Conservation (phyloP, 2,329 filamentous ascomycete species). For the Cryphonectria japonica region DNA sequence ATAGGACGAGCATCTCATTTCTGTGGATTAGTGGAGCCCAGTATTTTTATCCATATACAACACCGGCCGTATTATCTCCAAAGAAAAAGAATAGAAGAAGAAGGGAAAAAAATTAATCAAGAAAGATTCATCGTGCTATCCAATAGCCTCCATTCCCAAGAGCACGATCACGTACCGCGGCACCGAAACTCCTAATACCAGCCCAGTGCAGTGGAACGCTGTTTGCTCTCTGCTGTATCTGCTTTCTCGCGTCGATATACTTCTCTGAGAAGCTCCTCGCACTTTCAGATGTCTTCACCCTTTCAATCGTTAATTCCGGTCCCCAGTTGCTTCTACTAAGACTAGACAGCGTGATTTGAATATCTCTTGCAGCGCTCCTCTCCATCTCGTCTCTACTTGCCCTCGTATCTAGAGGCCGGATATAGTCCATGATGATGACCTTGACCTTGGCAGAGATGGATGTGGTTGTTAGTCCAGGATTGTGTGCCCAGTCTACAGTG, state of each 20-base stretch:
- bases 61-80: no score
- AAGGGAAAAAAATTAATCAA: no score
- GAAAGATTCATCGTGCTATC: conserved; percentile 42
- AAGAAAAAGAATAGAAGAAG: no score
- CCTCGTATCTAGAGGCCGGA: conserved; percentile 47
- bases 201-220: conserved; percentile 61
- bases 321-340: conserved; percentile 52
- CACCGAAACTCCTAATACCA: conserved; percentile 58
- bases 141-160: conserved; percentile 56
- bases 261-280: conserved; percentile 49
- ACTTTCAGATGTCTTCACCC: conserved; percentile 44
- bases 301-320: conserved; percentile 43
- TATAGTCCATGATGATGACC: conserved; percentile 63
- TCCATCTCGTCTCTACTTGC: conserved; percentile 39
- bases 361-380: conserved; percentile 42
- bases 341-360: conserved; percentile 46
- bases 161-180: conserved; percentile 51
- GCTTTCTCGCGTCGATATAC: conserved; percentile 52
- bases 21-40: not conserved
- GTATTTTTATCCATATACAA: no score
- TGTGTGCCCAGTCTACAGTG: conserved; percentile 57
- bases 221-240: conserved; percentile 59
- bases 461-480: conserved; percentile 45
- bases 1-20: not conserved
- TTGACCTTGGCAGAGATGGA: conserved; percentile 53